These are phyloP conservation scores for Cladosporium velox DNA, from an alignment of 2,329 filamentous ascomycete species.

Conservation along the genomic window DNA sequence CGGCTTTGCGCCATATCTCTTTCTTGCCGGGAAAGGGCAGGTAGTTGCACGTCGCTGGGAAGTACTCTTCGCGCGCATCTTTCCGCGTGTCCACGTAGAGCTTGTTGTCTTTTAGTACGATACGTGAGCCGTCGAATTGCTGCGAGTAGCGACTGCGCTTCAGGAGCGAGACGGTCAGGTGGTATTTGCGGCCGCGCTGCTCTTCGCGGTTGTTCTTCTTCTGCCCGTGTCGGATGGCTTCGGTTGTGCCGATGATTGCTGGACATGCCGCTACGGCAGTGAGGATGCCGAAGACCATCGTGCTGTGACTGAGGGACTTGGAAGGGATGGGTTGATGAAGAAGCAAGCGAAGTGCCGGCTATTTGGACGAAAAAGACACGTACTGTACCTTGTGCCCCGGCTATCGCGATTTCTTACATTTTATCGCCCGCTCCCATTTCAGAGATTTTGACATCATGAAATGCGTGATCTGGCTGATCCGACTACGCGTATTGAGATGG, in stretches of 20 bases:
- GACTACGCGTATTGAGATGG: not conserved
- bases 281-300: conserved; percentile 38
- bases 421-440: not conserved
- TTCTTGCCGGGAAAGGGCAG: conserved; percentile 24
- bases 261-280: conserved; percentile 37
- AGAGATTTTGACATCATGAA: not conserved
- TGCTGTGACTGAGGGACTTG: not conserved
- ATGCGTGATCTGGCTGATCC: not conserved
- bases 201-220: conserved; percentile 36
- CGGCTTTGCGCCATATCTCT: conserved; percentile 30
- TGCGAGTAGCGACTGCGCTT: conserved; percentile 30
- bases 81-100: conserved; percentile 23
- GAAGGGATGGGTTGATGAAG: not conserved
- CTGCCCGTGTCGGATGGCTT: conserved; percentile 38
- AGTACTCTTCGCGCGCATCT: conserved; percentile 22
- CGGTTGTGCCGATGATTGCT: conserved; percentile 40
- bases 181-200: conserved; percentile 36
- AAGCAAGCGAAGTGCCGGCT: not conserved
- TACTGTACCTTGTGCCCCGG: not conserved
- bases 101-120: conserved; percentile 34
- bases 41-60: conserved; percentile 25
- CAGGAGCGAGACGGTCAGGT: conserved; percentile 35
- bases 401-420: not conserved
- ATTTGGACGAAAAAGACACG: not conserved
- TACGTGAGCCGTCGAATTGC: conserved; percentile 33